Evolutionary conservation across 2,329 filamentous ascomycete species (phyloP), one percentile per base, ranked within the genome.

Genomic region (Xylariaceae sp.): DNA sequence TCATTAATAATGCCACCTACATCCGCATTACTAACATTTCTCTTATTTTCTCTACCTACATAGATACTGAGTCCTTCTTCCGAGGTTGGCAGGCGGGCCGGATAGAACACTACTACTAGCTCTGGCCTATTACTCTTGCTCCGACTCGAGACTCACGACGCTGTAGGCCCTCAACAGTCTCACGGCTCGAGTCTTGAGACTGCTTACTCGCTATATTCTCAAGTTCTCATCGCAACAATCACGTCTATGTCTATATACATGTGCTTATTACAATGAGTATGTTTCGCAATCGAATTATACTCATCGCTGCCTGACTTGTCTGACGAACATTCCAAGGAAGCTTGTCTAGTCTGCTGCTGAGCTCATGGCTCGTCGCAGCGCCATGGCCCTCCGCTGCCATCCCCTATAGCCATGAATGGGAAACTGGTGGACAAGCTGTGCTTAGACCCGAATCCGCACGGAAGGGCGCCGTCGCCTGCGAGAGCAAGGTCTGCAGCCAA

Each of bases 401-500:
- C 10, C 51, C 54, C 16, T 43, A n/a, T 7, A 22, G 18, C 16
- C 44, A 41, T 5, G 42, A 49, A 37, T 56, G 51, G 54, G 39
- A 34, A 13, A 10, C 12, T 22, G 19, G 40, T 12, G 55, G 42
- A n/a, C 64, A 66, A 32, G 39, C 44, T 8, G 62, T 64, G 3
- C 55, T 66, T 16, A 45, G 53, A 18, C 40, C 60, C 26, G 32
- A 37, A 26, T 58, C 63, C 13, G 60, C 52, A 3, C 53, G 49
- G 19, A 55, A 53, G 40, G 68, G 67, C 9, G 67, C 65, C 32
- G 65, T 70, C 36, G 67, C 68, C n/a, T 63, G 59, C 39, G 68
- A 70, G 52, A 68, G 60, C 45, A 66, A 60, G 53, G 56, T 65
- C 16, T 70, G 68, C 49, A 70, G 68, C 46, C 59, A 68, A 53